phyloP scores from a whole-genome alignment of 805 yeast species.

The Metschnikowia lochheadii region DNA sequence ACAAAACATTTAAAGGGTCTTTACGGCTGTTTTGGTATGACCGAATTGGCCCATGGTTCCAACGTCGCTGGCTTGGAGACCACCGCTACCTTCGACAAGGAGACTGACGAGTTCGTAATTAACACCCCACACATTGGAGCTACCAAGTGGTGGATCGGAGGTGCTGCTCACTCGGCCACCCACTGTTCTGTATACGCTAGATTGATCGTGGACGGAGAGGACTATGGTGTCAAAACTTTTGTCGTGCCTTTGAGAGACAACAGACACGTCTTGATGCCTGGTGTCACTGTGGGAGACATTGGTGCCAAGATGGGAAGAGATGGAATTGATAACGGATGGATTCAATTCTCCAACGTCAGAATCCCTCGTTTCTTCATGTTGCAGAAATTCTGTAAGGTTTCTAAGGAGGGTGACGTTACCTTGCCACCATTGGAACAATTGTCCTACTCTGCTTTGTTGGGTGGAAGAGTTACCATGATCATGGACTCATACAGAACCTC shows the following conservation, averaged over 20 bases:
- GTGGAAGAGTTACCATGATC: conserved; percentile 20
- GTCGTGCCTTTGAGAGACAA: conserved; percentile 21
- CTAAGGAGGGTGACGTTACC: conserved; percentile 17
- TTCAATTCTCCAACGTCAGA: conserved; percentile 20
- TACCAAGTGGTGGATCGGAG: conserved; percentile 24
- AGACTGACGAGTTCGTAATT: conserved; percentile 18
- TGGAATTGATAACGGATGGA: conserved; percentile 23
- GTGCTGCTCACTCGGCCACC: conserved; percentile 22
- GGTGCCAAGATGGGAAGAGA: conserved; percentile 24
- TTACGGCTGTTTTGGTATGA: conserved; percentile 22
- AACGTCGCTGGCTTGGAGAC: conserved; percentile 22
- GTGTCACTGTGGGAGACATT: conserved; percentile 21
- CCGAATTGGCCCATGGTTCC: conserved; percentile 22
- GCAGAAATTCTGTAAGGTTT: conserved; percentile 19
- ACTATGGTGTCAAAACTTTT: conserved; percentile 22
- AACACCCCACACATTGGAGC: conserved; percentile 23
- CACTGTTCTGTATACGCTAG: conserved; percentile 20
- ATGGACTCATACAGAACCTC: conserved; percentile 20
- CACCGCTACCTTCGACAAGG: conserved; percentile 21
- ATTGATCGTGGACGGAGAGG: conserved; percentile 18
- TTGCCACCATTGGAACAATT: conserved; percentile 20
- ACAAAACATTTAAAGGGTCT: conserved; percentile 14
- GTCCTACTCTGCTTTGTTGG: conserved; percentile 20
- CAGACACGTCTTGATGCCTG: conserved; percentile 19
- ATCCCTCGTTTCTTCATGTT: conserved; percentile 21